Evolutionary conservation across 345 rosid genomes (phyloP).

Genomic region (Kernera saxatilis): DNA sequence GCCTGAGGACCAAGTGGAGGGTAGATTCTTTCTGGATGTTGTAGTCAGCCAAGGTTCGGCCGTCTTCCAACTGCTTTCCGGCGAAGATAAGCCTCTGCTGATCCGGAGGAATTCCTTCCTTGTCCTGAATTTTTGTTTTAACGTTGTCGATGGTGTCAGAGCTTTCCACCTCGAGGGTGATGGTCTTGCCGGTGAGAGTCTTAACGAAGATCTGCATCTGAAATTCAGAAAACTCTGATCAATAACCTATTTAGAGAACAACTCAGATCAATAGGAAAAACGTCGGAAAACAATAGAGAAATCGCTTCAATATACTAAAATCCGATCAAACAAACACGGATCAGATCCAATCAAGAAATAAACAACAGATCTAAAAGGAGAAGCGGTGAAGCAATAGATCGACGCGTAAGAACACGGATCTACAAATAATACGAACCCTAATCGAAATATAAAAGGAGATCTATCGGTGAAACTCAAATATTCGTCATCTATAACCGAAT

Average conservation of each 20-base stretch:
- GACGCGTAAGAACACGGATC: background rate
- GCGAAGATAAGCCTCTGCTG: constrained; percentile 25
- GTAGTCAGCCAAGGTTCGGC: background rate
- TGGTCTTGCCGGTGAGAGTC: constrained; percentile 23
- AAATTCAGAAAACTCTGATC: background rate
- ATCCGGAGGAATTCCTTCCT: constrained; percentile 23
- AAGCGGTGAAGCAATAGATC: no score
- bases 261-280: background rate
- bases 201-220: constrained; percentile 38
- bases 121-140: constrained; percentile 14
- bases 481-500: background rate
- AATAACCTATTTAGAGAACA: background rate
- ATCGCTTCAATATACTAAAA: background rate
- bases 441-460: background rate
- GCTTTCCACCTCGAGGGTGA: constrained; percentile 26
- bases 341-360: background rate
- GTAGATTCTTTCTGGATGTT: constrained; percentile 18
- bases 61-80: constrained; percentile 15
- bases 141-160: constrained; percentile 26
- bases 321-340: background rate
- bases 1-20: constrained; percentile 8
- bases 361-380: no score
- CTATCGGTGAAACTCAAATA: background rate
- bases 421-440: background rate
- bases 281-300: background rate